Conservation (phyloP, 116 monocot species). For the Dioscorea cayenensis region DNA sequence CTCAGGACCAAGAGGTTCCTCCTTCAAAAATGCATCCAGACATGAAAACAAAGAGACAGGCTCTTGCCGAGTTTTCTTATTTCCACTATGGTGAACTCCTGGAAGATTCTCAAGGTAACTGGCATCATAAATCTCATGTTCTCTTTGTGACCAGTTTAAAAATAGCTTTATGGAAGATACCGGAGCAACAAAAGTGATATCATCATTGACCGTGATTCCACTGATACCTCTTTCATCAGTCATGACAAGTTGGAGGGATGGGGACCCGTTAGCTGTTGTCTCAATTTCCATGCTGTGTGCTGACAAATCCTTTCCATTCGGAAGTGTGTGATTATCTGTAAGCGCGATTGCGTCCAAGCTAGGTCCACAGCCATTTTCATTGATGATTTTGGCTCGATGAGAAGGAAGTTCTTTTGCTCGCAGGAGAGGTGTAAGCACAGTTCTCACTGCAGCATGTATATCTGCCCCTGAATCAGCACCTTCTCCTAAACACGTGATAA, state of each 20-base stretch:
- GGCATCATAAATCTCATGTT: slow-evolving; percentile 44
- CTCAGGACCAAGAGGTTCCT: slow-evolving; percentile 95
- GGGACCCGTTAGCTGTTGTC: slow-evolving; percentile 7
- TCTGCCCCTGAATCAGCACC: slow-evolving; percentile 27
- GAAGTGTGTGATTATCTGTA: slow-evolving; percentile 25
- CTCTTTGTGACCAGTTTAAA: slow-evolving; percentile 64
- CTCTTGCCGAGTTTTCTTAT: slow-evolving; percentile 80
- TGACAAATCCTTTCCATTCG: slow-evolving; percentile 12
- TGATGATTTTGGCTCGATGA: slow-evolving; percentile 5
- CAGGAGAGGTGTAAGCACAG: slow-evolving; percentile 53
- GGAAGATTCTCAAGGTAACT: slow-evolving; percentile 75
- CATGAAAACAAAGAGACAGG: slow-evolving; percentile 68
- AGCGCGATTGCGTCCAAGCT: slow-evolving; percentile 31
- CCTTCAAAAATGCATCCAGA: slow-evolving; percentile 84
- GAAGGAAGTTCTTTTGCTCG: slow-evolving; percentile 26
- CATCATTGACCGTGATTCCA: slow-evolving; percentile 14
- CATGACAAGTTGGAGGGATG: slow-evolving; percentile 33
- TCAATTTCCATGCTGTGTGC: slow-evolving; percentile 38
- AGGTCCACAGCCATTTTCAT: slow-evolving; percentile 27
- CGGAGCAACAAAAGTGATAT: slow-evolving; percentile 6
- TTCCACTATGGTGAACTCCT: slow-evolving; percentile 48
- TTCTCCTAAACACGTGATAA: slow-evolving; percentile 55
- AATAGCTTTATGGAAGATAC: slow-evolving; percentile 32
- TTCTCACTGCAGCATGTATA: slow-evolving; percentile 41
- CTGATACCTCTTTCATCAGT: slow-evolving; percentile 44